phyloP scores from a whole-genome alignment of 805 yeast species.

The Pichia gijzeniarum region DNA sequence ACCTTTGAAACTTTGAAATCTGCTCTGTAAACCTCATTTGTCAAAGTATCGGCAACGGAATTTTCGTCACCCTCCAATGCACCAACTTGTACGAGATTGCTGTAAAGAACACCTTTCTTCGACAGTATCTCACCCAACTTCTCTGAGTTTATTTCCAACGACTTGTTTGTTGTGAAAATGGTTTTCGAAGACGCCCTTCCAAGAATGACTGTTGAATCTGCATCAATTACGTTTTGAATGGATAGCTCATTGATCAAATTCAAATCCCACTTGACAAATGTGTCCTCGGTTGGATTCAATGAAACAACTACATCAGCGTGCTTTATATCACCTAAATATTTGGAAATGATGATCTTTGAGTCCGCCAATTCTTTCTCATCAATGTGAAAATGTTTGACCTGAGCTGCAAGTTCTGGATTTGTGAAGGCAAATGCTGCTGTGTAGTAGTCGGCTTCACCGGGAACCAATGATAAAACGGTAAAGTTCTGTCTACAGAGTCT shows the following conservation, averaged over 20 bases:
- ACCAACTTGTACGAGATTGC: constrained; percentile 4
- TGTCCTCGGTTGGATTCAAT: constrained; percentile 6
- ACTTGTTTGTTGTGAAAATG: constrained; percentile 3
- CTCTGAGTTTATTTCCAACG: not conserved
- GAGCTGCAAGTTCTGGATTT: constrained; percentile 9
- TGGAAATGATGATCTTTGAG: not conserved
- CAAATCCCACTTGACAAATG: constrained; percentile 10
- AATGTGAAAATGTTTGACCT: not conserved
- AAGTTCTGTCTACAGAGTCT: not conserved
- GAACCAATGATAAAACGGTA: not conserved
- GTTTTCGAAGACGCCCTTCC: constrained; percentile 1
- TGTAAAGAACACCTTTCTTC: not conserved
- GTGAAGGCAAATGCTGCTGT: not conserved
- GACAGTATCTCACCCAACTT: not conserved
- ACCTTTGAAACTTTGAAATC: constrained; percentile 5
- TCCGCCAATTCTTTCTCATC: not conserved
- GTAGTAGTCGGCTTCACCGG: not conserved
- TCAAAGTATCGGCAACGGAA: constrained; percentile 4
- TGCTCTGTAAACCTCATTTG: constrained; percentile 3
- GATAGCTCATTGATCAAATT: constrained; percentile 2
- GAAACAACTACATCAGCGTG: constrained; percentile 5
- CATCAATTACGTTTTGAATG: not conserved
- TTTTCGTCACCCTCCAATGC: constrained; percentile 5
- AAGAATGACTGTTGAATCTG: constrained; percentile 5
- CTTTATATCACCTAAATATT: not conserved